A percentile compares a stretch with the other conserved stretches of the same genome.
Evolutionary conservation across 768 basidiomycete species (phyloP).

Genomic region (Royoungia palumana): DNA sequence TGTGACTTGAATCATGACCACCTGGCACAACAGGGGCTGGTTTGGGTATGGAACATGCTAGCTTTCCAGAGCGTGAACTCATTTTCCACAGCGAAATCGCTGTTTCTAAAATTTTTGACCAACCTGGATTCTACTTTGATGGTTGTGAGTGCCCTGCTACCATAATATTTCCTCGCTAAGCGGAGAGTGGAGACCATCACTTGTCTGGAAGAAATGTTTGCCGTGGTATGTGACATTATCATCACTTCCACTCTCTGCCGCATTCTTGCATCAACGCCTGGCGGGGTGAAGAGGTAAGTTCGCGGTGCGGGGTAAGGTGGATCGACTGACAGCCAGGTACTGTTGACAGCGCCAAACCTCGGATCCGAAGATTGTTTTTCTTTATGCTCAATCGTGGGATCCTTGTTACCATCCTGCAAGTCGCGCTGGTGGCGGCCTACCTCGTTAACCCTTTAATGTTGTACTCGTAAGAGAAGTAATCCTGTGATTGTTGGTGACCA

Average conservation of each 20-base stretch:
- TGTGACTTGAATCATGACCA: not conserved
- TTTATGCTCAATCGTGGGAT: slow-evolving; percentile 15
- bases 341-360: slow-evolving; percentile 3
- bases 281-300: slow-evolving; percentile 3
- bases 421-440: not conserved
- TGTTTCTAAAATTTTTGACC: not conserved
- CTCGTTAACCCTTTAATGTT: not conserved
- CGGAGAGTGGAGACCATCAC: not conserved
- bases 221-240: slow-evolving; percentile 5
- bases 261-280: slow-evolving; percentile 11
- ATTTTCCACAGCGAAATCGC: not conserved
- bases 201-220: slow-evolving; percentile 8
- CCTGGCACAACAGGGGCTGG: slow-evolving; percentile 1
- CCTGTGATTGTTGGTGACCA: not conserved
- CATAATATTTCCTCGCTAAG: not conserved
- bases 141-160: not conserved
- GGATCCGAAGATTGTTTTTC: slow-evolving; percentile 8
- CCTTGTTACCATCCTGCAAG: slow-evolving; percentile 13
- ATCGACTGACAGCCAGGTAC: not conserved
- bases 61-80: not conserved
- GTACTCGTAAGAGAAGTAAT: slow-evolving; percentile 6
- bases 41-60: slow-evolving; percentile 3
- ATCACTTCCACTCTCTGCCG: slow-evolving; percentile 7
- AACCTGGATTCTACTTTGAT: not conserved
- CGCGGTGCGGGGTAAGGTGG: not conserved